Conservation (phyloP, 768 basidiomycete species). For the Hygrophorus russula region DNA sequence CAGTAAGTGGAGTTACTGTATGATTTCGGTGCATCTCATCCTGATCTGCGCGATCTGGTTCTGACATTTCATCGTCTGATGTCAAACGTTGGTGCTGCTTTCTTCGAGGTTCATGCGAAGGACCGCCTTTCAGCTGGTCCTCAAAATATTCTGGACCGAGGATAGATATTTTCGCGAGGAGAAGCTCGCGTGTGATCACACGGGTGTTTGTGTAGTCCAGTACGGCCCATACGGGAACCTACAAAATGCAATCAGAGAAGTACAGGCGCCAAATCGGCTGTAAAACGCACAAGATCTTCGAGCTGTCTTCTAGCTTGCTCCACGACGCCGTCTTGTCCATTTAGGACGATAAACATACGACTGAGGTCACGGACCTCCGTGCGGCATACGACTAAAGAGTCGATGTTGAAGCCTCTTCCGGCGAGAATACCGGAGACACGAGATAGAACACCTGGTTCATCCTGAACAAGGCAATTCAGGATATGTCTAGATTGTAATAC, state of each 20-base stretch:
- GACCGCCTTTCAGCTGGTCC: constrained; percentile 78
- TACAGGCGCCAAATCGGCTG: not conserved
- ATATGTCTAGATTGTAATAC: constrained; percentile 54
- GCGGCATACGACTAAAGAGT: constrained; percentile 94
- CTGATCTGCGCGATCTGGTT: constrained; percentile 14
- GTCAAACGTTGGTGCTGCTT: constrained; percentile 3
- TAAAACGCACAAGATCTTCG: constrained; percentile 76
- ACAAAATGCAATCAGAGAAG: not conserved
- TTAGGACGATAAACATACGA: constrained; percentile 96
- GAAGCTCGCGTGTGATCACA: constrained; percentile 84
- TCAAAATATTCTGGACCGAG: constrained; percentile 96
- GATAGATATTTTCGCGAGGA: constrained; percentile 94
- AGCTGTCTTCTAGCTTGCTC: constrained; percentile 95
- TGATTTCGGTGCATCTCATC: constrained; percentile 30
- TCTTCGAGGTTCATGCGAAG: constrained; percentile 75
- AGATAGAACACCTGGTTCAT: constrained; percentile 98
- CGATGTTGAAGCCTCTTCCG: constrained; percentile 96
- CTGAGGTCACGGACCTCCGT: constrained; percentile 95
- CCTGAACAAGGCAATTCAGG: constrained; percentile 96
- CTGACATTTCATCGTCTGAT: not conserved
- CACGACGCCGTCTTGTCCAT: constrained; percentile 94
- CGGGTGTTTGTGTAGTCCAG: constrained; percentile 93
- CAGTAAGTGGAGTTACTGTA: constrained; percentile 21
- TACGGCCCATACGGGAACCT: constrained; percentile 99
- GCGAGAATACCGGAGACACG: constrained; percentile 96